These are phyloP conservation scores for Ottelia alismoides DNA, from an alignment of 106 monocot genomes.

Conservation along the genomic window DNA sequence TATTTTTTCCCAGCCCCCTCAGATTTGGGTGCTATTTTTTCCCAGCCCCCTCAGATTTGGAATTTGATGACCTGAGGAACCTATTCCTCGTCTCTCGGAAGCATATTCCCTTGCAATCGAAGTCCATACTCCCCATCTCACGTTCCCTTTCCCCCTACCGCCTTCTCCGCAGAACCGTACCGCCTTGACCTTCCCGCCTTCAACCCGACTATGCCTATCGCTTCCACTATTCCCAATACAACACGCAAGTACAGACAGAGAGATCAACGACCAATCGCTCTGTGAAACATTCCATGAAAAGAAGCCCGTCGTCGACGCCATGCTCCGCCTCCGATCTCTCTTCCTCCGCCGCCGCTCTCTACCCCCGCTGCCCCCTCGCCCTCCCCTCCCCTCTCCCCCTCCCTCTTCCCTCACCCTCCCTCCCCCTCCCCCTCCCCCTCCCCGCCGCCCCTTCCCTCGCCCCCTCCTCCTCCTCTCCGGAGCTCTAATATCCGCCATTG, in stretches of 20 bases:
- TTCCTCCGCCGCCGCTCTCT: neutral
- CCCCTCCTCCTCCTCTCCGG: slow-evolving; percentile 21
- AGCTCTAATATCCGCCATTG: slow-evolving; percentile 34
- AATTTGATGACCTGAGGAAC: no score
- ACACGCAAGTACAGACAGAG: neutral
- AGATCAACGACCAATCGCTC: neutral
- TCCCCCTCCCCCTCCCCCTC: neutral
- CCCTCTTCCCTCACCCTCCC: neutral
- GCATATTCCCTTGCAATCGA: no score
- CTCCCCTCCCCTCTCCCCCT: neutral
- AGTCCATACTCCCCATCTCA: no score
- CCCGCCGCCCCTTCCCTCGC: neutral
- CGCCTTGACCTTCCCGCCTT: neutral
- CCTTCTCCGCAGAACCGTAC: no score
- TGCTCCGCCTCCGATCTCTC: slow-evolving; percentile 7
- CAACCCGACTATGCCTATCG: no score
- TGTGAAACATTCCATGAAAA: no score
- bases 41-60: no score
- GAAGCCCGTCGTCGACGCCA: slow-evolving; percentile 3
- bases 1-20: no score
- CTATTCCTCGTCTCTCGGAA: no score
- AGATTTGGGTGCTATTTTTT: no score
- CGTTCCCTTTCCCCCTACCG: no score
- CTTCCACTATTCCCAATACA: no score
- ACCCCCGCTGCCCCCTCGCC: neutral